Base-by-base conservation (phyloP, 805 yeast species). In the Kazachstania viticola region DNA sequence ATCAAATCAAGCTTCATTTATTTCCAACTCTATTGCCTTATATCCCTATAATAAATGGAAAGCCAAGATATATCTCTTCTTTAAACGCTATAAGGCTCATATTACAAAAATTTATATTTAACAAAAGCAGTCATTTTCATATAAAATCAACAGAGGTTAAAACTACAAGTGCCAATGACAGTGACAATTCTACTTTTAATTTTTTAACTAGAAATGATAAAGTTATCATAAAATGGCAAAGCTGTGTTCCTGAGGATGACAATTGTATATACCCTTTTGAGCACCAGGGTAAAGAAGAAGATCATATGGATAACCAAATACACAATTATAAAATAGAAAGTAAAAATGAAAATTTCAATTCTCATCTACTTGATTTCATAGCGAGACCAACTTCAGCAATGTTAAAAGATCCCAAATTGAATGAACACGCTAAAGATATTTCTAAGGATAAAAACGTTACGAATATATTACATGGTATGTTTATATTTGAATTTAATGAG, bases 401-500 rank as follows among this genome's bases (percentile, higher is more conserved):
- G n/a, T n/a, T n/a, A n/a, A n/a, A n/a, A n/a, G n/a, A n/a, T n/a
- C n/a, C n/a, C n/a, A n/a, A n/a, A n/a, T n/a, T n/a, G n/a, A n/a
- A n/a, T n/a, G n/a, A n/a, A n/a, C n/a, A n/a, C n/a, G n/a, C n/a
- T n/a, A n/a, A n/a, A n/a, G n/a, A n/a, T n/a, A n/a, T n/a, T n/a
- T 9, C 25, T 9, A 6, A 8, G n/a, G 25, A 23, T n/a, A 23
- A 23, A 29, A 17, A 11, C 19, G 29, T 21, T 15, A 29, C 25
- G 9, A 22, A 28, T 24, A 34, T 28, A 23, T 32, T 28, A 21
- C 40, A 13, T 34, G 88, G 87, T 1, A 50, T 74, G 3, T 79
- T 79, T 44, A 62, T 76, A 6, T 78, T 78, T 46, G 87, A 79
- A 45, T 59, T 79, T 35, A 71, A 66, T 44, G 64, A 64, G 16